Evolutionary conservation across 192 early-diverging fungal species (phyloP).

Genomic region (Coemansia sp.): DNA sequence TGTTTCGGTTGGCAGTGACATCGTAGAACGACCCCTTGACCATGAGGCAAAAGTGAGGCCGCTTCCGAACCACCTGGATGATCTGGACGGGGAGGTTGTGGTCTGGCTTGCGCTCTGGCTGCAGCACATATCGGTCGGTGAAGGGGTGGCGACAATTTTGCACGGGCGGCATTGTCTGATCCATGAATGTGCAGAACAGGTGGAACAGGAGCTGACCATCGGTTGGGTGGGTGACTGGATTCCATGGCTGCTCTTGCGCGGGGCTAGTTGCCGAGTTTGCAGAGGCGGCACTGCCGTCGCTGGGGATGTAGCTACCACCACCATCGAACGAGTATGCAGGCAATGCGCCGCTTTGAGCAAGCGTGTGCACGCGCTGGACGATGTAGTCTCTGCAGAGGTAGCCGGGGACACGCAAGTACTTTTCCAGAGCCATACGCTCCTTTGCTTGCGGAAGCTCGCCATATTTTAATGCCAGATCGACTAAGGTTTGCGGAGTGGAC

Average conservation of each 20-base stretch:
- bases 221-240: conserved; percentile 43
- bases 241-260: conserved; percentile 27
- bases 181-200: conserved; percentile 64
- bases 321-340: conserved; percentile 46
- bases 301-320: conserved; percentile 27
- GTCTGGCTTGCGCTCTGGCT: conserved; percentile 57
- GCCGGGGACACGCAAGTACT: conserved; percentile 51
- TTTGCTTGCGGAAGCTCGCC: conserved; percentile 45
- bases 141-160: conserved; percentile 57
- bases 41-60: conserved; percentile 61
- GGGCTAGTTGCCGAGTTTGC: not conserved
- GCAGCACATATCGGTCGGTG: conserved; percentile 60
- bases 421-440: conserved; percentile 57
- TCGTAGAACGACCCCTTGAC: conserved; percentile 61
- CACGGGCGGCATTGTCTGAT: conserved; percentile 59
- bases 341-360: conserved; percentile 46
- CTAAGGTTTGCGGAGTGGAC: conserved; percentile 37
- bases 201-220: conserved; percentile 66
- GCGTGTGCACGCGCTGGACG: conserved; percentile 42
- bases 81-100: conserved; percentile 57
- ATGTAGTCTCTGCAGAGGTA: conserved; percentile 44
- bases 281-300: not conserved
- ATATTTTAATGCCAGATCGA: conserved; percentile 39
- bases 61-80: conserved; percentile 56
- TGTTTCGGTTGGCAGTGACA: conserved; percentile 55